phyloP scores from a whole-genome alignment of 345 rosid genomes.

The Anastatica hierochuntica region DNA sequence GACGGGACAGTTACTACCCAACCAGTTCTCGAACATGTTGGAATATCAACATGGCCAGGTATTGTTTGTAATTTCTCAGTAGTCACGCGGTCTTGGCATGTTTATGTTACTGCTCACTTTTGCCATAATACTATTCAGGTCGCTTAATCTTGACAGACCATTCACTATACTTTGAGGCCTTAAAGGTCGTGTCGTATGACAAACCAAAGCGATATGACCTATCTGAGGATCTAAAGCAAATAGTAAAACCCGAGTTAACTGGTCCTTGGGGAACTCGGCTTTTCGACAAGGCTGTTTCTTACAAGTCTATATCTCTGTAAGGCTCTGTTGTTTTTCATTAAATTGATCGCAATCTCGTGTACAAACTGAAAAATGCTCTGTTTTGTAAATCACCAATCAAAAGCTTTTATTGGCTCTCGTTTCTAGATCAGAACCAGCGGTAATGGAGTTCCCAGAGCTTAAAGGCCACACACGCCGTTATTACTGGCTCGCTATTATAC shows the following conservation, averaged over 20 bases:
- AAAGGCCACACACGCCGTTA: constrained; percentile 94
- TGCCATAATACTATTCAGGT: constrained; percentile 38
- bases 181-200: constrained; percentile 79
- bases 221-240: constrained; percentile 77
- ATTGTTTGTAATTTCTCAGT: not conserved
- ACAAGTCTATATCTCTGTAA: constrained; percentile 83
- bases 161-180: constrained; percentile 85
- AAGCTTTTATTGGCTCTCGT: constrained; percentile 19
- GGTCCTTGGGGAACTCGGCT: constrained; percentile 99
- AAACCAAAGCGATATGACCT: constrained; percentile 81
- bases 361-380: not conserved
- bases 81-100: not conserved
- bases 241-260: constrained; percentile 79
- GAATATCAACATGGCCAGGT: constrained; percentile 98
- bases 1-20: constrained; percentile 95
- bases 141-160: constrained; percentile 83
- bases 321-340: constrained; percentile 17
- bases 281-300: constrained; percentile 87
- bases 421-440: constrained; percentile 81
- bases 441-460: constrained; percentile 88
- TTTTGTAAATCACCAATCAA: constrained; percentile 13
- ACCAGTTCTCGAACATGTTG: constrained; percentile 97
- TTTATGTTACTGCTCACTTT: not conserved
- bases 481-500: constrained; percentile 76
- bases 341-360: not conserved